Conservation (phyloP, 2,329 filamentous ascomycete genomes). For the Pseudogymnoascus sp. region DNA sequence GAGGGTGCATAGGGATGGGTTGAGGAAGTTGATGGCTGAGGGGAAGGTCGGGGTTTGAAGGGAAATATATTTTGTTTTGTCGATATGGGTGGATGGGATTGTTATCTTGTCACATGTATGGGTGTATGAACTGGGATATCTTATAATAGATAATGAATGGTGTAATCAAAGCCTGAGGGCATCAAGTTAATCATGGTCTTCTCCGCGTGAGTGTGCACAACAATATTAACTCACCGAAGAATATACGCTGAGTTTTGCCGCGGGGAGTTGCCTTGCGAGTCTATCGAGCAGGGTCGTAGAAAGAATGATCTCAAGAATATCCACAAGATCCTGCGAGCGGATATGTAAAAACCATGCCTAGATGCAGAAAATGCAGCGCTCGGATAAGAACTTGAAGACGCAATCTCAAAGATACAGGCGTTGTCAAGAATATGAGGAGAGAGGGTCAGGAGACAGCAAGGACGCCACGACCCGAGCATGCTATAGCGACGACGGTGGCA, state of each 20-base stretch:
- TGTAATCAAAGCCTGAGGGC: not conserved
- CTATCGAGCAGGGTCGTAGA: too few species aligned
- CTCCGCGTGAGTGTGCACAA: not conserved
- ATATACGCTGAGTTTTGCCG: not conserved
- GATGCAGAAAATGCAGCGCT: too few species aligned
- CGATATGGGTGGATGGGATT: not conserved
- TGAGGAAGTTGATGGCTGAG: not conserved
- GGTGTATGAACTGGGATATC: not conserved
- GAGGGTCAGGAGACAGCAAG: too few species aligned
- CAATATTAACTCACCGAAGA: not conserved
- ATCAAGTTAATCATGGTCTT: not conserved
- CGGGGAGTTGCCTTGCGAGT: not conserved
- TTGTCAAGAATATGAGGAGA: too few species aligned
- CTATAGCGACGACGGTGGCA: too few species aligned
- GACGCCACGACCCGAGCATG: too few species aligned
- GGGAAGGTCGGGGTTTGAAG: conserved; percentile 8
- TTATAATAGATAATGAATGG: conserved; percentile 2
- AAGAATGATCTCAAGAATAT: too few species aligned
- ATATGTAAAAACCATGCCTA: too few species aligned
- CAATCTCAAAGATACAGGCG: too few species aligned
- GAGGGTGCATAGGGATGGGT: conserved; percentile 9
- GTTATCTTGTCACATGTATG: not conserved
- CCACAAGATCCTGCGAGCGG: too few species aligned
- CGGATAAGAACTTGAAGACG: too few species aligned
- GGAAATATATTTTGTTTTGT: not conserved